Evolutionary conservation across 345 rosid genomes (phyloP), one percentile per base, ranked within the genome.

Genomic region (Atalantia buxifolia): DNA sequence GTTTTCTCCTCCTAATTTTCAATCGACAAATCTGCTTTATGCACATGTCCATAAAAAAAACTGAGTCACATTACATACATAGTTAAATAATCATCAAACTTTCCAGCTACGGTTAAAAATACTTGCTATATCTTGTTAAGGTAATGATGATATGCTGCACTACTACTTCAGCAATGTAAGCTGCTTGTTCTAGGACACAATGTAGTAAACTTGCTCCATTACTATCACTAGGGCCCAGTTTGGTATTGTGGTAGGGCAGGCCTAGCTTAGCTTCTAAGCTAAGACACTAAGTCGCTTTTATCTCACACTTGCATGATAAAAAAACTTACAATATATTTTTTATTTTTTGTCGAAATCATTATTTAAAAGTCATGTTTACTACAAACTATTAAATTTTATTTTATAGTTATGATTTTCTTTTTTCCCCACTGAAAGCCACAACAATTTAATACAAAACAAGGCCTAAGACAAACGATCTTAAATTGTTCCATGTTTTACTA

Each of bases 21-120:
- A 91, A 78, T 56, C 92, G 85, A 19, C 87, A 85, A 57, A 92
- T 81, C 98, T 94, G 90, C 87, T 85, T 45, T 8, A 76, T 40
- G 48, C 61, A 61, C 66, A 50, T 1, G 40, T 7, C 36, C 14
- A 53, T 33, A 25, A 35, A 31, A 31, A 48, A 50, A 50, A 61
- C 53, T 14, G 18, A 64, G 31, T 33, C 45, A 63, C 42, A 45
- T 27, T 60, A 62, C 21, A 74, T 14, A 64, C 8, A 27, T 22
- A 30, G 50, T 45, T 13, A 13, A 45, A 45, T 45, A 45, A 75
- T 38, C n/a, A 60, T n/a, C 9, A 48, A 63, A 42, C 55, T 74
- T 42, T 45, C 24, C 42, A 0, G 30, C 24, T 63, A 12, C 64
- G 0, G 27, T 10, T 40, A 7, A 30, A 74, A 38, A 63, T 12